phyloP scores from a whole-genome alignment of 139 green algal genomes.

The Closterium sp. region DNA sequence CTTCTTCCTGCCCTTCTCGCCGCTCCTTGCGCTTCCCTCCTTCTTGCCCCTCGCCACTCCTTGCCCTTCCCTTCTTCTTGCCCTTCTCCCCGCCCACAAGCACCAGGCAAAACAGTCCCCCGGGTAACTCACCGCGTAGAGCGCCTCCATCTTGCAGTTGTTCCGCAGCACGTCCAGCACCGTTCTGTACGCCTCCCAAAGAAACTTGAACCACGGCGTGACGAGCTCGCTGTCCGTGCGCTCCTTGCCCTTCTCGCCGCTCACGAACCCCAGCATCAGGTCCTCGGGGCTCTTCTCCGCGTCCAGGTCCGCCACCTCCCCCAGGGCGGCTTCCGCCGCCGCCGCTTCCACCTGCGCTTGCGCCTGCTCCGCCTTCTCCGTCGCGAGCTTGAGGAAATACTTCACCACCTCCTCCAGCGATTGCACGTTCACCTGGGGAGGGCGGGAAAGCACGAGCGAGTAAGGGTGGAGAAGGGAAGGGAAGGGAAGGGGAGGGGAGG shows the following conservation, averaged over 20 bases:
- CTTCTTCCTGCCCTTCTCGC: background rate
- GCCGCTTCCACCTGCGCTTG: slow-evolving; percentile 51
- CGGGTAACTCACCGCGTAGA: slow-evolving; percentile 73
- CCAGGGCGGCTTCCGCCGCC: slow-evolving; percentile 55
- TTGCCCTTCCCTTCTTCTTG: background rate
- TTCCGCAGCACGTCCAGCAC: slow-evolving; percentile 96
- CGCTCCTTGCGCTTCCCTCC: background rate
- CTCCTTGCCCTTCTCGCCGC: slow-evolving; percentile 90
- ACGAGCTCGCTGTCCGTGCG: slow-evolving; percentile 93
- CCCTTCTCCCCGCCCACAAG: background rate
- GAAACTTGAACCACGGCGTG: slow-evolving; percentile 99
- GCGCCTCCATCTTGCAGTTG: slow-evolving; percentile 92
- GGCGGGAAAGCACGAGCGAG: slow-evolving; percentile 23
- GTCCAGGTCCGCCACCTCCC: slow-evolving; percentile 93
- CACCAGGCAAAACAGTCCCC: background rate
- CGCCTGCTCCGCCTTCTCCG: slow-evolving; percentile 84
- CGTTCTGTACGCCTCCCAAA: slow-evolving; percentile 97
- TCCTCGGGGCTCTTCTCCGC: slow-evolving; percentile 93
- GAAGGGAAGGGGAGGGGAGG: no score
- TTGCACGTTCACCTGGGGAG: slow-evolving; percentile 76
- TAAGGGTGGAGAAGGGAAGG: background rate
- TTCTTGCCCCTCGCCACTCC: background rate
- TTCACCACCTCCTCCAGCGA: slow-evolving; percentile 98
- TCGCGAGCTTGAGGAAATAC: slow-evolving; percentile 90
- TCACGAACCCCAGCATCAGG: slow-evolving; percentile 95